These are phyloP conservation scores for Apiospora sp. DNA, from an alignment of 2,329 filamentous ascomycete species.

Conservation along the genomic window DNA sequence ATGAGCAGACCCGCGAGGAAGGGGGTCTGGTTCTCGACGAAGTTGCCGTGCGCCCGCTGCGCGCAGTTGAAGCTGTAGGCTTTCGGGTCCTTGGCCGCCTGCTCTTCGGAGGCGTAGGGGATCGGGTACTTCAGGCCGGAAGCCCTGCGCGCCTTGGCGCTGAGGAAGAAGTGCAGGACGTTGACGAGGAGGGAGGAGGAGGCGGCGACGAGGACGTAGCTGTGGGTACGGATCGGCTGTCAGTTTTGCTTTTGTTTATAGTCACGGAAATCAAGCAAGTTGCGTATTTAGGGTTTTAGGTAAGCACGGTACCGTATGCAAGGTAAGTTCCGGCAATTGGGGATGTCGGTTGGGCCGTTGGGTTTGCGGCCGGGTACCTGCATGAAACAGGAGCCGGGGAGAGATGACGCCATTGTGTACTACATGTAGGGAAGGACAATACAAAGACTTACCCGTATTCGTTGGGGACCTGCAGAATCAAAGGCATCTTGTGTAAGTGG, in stretches of 20 bases:
- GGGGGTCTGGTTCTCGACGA: conserved; percentile 65
- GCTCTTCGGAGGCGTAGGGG: conserved; percentile 62
- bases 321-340: background rate
- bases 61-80: conserved; percentile 68
- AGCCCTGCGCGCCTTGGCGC: conserved; percentile 57
- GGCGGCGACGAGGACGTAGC: conserved; percentile 68
- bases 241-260: background rate
- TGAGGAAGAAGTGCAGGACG: conserved; percentile 58
- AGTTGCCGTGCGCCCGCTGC: conserved; percentile 70
- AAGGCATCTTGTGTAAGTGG: conserved; percentile 48
- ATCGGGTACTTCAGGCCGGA: conserved; percentile 65
- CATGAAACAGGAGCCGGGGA: conserved; percentile 8
- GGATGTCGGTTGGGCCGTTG: background rate
- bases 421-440: background rate
- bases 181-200: conserved; percentile 66
- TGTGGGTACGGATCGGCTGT: conserved; percentile 40
- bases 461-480: conserved; percentile 53
- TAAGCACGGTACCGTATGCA: background rate
- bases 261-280: too few relatives aligned
- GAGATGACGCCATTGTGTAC: conserved; percentile 17
- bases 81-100: conserved; percentile 60
- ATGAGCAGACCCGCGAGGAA: conserved; percentile 62
- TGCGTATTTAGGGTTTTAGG: background rate
- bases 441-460: conserved; percentile 57
- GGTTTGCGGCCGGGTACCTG: conserved; percentile 22